Evolutionary conservation across 2,329 filamentous ascomycete species (phyloP), one percentile per base, ranked within the genome.

Genomic region (Apiospora sp.): DNA sequence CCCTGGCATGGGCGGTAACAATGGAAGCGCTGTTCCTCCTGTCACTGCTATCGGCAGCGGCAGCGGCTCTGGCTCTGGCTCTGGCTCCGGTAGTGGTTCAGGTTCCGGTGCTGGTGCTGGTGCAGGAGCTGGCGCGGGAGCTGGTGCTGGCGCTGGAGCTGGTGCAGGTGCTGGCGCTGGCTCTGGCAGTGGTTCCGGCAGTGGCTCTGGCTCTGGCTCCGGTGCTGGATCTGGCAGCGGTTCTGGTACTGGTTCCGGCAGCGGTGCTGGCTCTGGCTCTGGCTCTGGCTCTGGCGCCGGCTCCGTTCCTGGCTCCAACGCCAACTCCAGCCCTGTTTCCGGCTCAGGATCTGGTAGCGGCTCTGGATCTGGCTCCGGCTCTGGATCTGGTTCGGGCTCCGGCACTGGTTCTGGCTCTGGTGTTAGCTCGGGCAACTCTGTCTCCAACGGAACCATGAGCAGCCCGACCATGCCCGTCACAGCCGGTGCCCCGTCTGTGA

Each of bases 401-500:
- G 51, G 51, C 27, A 8, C 13, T 16, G 51, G 51, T 4, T 58
- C 51, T 4, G 24, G 51, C 51, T 58, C 51, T 16, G 51, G 46
- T 8, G 44, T 48, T 27, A n/a, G 70, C 13, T 46, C 27, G 67
- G 73, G 68, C 30, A 70, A 71, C 71, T 80, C 77, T 58, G 73
- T 34, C 73, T 79, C 58, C 51, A 72, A 69, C 34, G 68, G 51
- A 30, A 72, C 73, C 51, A 71, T 64, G 10, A 76, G 69, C 71
- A 73, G 58, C 61, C 74, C 73, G 22, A 72, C 75, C 7, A 67
- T 73, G 46, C 70, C 74, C 12, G 71, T 78, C 46, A 77, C 75
- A 46, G 78, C 76, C 34, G 77, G 77, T 68, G 78, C 79, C 14
- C 69, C 78, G 8, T 77, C 79, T 10, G 43, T 80, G 70, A 79